Conservation (phyloP, 208 protist genomes). For the Leishmania tropica region DNA sequence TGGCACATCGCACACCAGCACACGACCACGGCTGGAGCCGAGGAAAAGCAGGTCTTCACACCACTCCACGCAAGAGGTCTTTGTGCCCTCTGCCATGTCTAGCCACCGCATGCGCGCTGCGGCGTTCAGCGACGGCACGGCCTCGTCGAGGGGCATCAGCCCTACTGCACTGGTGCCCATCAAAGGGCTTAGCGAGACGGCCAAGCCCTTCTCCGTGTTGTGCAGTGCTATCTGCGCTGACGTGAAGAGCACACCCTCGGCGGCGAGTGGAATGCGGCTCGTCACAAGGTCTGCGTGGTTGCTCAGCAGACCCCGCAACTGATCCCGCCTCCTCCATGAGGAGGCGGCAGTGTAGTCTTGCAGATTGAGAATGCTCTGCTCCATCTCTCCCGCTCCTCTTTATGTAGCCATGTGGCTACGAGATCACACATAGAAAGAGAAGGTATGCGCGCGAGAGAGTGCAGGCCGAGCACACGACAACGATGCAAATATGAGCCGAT, state of each 20-base stretch:
- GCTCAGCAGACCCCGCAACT: conserved; percentile 76
- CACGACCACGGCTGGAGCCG: conserved; percentile 68
- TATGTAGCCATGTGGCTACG: too few species aligned
- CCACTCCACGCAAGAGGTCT: conserved; percentile 61
- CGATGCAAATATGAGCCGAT: neutral
- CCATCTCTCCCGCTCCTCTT: conserved; percentile 28
- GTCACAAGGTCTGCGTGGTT: conserved; percentile 78
- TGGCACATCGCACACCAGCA: conserved; percentile 56
- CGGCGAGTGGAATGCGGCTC: conserved; percentile 41
- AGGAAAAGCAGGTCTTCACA: conserved; percentile 62
- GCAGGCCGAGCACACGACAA: neutral
- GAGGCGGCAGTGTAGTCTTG: conserved; percentile 66
- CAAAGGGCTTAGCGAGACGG: conserved; percentile 65
- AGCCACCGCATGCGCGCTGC: conserved; percentile 73
- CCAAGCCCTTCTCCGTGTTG: conserved; percentile 59
- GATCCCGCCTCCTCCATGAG: conserved; percentile 70
- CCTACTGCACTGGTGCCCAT: conserved; percentile 58
- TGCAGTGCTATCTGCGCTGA: conserved; percentile 66
- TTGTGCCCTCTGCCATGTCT: conserved; percentile 46
- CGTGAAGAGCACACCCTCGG: conserved; percentile 54
- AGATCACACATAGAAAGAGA: neutral
- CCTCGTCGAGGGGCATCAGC: conserved; percentile 49
- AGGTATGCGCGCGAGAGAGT: neutral
- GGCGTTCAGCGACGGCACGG: conserved; percentile 38
- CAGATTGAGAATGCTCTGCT: conserved; percentile 67